phyloP scores from a whole-genome alignment of 2,329 filamentous ascomycete genomes.

The Hyphodiscus sp. region DNA sequence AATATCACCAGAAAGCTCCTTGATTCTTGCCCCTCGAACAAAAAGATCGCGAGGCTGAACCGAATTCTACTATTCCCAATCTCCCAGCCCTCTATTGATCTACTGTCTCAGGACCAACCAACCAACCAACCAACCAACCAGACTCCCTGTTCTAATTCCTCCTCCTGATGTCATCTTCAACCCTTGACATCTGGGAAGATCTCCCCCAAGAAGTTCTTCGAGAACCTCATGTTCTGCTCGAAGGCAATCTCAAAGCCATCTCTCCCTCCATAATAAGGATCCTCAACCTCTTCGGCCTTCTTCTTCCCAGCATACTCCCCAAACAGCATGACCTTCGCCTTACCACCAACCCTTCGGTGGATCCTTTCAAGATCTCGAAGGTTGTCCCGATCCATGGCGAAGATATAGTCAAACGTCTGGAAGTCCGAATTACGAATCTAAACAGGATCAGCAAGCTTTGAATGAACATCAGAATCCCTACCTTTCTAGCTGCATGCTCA shows the following conservation, averaged over 20 bases:
- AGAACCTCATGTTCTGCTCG: conserved; percentile 73
- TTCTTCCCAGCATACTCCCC: conserved; percentile 69
- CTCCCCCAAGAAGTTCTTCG: conserved; percentile 45
- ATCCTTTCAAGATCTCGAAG: conserved; percentile 61
- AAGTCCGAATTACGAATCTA: conserved; percentile 65
- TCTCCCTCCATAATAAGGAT: conserved; percentile 87
- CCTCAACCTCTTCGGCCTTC: conserved; percentile 66
- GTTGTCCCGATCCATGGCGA: conserved; percentile 90
- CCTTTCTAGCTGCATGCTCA: conserved; percentile 68
- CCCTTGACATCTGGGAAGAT: conserved; percentile 23
- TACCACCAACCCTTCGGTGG: conserved; percentile 46
- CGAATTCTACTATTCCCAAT: background rate
- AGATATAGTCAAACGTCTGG: conserved; percentile 80
- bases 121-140: background rate
- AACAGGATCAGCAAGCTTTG: conserved; percentile 6
- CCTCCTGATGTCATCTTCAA: conserved; percentile 4
- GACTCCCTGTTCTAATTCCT: background rate
- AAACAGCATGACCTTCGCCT: conserved; percentile 71
- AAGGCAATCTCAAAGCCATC: conserved; percentile 82
- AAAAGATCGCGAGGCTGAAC: background rate
- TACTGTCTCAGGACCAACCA: no score
- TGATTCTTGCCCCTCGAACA: background rate
- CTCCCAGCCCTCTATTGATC: background rate
- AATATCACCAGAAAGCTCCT: background rate
- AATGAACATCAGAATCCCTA: conserved; percentile 33